A percentile compares a stretch with the other conserved stretches of the same genome.
Evolutionary conservation across 805 yeast species (phyloP).

Genomic region (Vanderwaltozyma polyspora): DNA sequence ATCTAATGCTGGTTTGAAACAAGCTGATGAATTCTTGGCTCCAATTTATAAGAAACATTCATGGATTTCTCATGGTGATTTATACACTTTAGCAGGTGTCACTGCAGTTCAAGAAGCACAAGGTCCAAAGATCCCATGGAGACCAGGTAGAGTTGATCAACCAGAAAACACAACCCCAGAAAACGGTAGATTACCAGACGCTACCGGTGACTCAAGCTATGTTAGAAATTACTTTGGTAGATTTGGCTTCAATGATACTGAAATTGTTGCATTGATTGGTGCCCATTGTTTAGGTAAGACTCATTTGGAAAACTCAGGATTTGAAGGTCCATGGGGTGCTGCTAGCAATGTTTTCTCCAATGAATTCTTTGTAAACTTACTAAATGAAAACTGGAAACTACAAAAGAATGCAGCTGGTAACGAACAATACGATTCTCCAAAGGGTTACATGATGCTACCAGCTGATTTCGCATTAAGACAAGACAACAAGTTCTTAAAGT

Average conservation of each 20-base stretch:
- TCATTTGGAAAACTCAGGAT: conserved; percentile 59
- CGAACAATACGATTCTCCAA: conserved; percentile 51
- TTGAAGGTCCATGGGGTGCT: conserved; percentile 86
- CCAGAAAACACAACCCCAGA: conserved; percentile 41
- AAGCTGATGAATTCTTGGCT: conserved; percentile 45
- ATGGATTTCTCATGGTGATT: conserved; percentile 70
- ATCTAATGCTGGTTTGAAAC: conserved; percentile 53
- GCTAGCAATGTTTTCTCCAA: conserved; percentile 65
- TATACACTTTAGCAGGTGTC: conserved; percentile 72
- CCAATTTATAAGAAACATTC: conserved; percentile 45
- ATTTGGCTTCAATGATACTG: conserved; percentile 56
- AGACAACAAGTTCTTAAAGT: conserved; percentile 46
- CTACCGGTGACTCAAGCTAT: conserved; percentile 51
- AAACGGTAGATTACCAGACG: conserved; percentile 68
- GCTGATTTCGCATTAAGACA: conserved; percentile 63
- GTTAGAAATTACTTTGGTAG: conserved; percentile 52
- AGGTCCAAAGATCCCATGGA: conserved; percentile 74
- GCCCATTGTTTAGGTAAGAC: conserved; percentile 74
- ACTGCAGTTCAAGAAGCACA: conserved; percentile 68
- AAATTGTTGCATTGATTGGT: conserved; percentile 62
- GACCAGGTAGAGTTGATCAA: conserved; percentile 65
- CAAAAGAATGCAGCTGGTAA: conserved; percentile 50
- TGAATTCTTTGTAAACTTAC: conserved; percentile 52
- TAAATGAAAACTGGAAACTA: conserved; percentile 43
- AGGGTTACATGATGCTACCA: conserved; percentile 75